These are phyloP conservation scores for Venturia aucupariae DNA, from an alignment of 2,329 filamentous ascomycete genomes.

Conservation along the genomic window DNA sequence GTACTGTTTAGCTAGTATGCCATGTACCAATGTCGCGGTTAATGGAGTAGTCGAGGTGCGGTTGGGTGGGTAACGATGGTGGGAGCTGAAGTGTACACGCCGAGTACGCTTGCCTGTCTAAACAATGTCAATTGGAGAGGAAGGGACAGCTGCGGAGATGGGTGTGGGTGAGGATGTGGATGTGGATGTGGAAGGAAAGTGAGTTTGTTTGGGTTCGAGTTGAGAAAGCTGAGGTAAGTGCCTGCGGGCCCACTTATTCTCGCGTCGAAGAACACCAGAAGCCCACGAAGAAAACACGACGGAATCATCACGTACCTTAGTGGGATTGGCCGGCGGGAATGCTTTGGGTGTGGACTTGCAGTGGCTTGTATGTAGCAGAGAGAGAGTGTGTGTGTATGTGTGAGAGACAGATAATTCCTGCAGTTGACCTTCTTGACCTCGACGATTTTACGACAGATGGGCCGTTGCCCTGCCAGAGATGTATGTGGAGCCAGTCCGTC, in stretches of 20 bases:
- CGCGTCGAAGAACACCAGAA: not conserved
- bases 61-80: not conserved
- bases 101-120: not conserved
- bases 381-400: too few species aligned
- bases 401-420: not conserved
- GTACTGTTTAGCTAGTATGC: conserved; percentile 14
- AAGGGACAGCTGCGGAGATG: not conserved
- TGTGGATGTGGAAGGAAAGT: not conserved
- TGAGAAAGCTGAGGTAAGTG: not conserved
- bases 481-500: not conserved
- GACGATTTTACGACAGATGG: not conserved
- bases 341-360: not conserved
- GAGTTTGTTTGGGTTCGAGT: not conserved
- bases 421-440: not conserved
- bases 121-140: not conserved
- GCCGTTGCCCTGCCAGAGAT: not conserved
- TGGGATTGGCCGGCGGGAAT: not conserved
- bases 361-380: not conserved
- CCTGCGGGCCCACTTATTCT: not conserved
- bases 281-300: not conserved
- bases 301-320: not conserved
- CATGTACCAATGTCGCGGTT: conserved; percentile 14
- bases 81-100: not conserved
- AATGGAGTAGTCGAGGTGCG: not conserved
- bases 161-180: not conserved